These are phyloP conservation scores for Aegilops umbellulata DNA, from an alignment of 176 grass and related monocot species.

Conservation along the genomic window DNA sequence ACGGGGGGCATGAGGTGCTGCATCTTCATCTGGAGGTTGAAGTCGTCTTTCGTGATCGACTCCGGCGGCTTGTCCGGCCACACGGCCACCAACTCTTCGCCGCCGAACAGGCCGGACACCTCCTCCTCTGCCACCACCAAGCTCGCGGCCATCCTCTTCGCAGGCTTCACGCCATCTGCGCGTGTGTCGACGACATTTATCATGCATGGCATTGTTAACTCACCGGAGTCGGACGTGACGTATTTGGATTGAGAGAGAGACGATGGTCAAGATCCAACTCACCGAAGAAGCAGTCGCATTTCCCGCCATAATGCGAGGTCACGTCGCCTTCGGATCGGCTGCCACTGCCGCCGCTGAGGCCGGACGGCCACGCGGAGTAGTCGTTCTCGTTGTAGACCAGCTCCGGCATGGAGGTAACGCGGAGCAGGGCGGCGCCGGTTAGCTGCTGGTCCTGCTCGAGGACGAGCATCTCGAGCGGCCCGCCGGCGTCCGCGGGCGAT, in stretches of 20 bases:
- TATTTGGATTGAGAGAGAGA: background rate
- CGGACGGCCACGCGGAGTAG: background rate
- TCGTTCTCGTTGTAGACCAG: background rate
- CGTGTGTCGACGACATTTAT: too few relatives aligned
- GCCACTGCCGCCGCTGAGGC: background rate
- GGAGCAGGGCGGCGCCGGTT: background rate
- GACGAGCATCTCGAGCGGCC: background rate
- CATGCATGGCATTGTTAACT: background rate
- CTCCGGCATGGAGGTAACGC: background rate
- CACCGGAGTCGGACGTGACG: background rate
- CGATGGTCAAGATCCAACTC: background rate
- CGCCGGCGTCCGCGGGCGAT: background rate
- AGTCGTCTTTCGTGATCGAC: constrained; percentile 28
- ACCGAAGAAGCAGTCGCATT: background rate
- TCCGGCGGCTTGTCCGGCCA: background rate
- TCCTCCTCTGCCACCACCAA: background rate
- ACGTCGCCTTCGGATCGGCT: background rate
- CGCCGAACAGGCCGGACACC: background rate
- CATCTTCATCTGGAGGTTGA: constrained; percentile 4
- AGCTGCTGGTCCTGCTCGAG: background rate
- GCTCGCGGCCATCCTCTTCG: background rate
- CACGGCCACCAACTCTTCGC: background rate
- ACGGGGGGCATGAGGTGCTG: constrained; percentile 22
- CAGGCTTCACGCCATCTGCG: background rate
- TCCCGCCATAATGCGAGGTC: background rate